Base-by-base conservation (phyloP, 345 rosid genomes). In the Murraya koenigii region DNA sequence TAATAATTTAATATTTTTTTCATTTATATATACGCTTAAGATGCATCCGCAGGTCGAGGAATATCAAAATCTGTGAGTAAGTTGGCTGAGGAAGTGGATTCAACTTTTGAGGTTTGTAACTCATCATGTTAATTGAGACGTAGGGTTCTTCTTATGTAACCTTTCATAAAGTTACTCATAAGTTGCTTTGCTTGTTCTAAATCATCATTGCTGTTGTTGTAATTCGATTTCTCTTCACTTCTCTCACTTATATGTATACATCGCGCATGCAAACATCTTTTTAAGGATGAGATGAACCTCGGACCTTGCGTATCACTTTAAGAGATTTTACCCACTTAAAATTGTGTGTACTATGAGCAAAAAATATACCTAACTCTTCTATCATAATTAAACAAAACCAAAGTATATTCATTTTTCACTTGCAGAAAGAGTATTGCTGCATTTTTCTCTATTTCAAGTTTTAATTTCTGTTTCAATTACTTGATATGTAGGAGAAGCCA, bases 21-120 rank as follows among this genome's bases (percentile, higher is more conserved):
- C 26, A 35, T 65, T 35, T 28, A 26, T 35, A 17, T 49, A 54
- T 54, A 56, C 23, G 56, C 7, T 23, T 63, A 65, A 47, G 23
- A 65, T 75, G 8, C 7, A 3, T 7, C 60, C 82, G 72, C 87
- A 90, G 97, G 88, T 44, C 80, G 90, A 82, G 30, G 74, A 28
- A 52, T 67, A 82, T 80, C 88, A 69, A 84, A 81, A 74, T 60
- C 80, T 30, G 59, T 55, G 33, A 74, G 79, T 36, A 41, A 69
- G 76, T 66, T 66, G 66, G 83, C 70, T 23, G 64, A 80, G 13
- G 74, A 17, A 77, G 83, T 71, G 23, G 81, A 78, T 65, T 81
- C 77, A 58, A 78, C 74, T 67, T 47, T 66, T 7, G 84, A 84
- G 90, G 91, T 86, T 77, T 68, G 83, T 26, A 32, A 47, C 10